Base-by-base conservation (phyloP, 1,139 yeast species). In the Geotrichum carabidarum region DNA sequence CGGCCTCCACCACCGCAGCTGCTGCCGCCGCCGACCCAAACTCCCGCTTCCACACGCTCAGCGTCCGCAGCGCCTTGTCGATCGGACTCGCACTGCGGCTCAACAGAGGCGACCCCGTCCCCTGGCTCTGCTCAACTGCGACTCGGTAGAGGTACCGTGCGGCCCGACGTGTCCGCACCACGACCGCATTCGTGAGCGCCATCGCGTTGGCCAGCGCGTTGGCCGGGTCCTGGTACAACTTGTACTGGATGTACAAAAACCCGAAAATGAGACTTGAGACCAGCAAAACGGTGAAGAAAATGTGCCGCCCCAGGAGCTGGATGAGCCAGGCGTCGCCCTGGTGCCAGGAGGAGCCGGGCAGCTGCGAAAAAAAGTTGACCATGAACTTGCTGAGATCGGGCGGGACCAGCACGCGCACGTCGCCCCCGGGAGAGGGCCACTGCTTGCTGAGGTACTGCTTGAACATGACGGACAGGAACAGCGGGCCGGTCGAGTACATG, bases 401-500 rank as follows among this genome's bases (percentile, higher is more conserved):
- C 4, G 94, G 93, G 72, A 83, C 78, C 62, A 87, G 71, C 48
- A 87, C 79, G 57, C 85, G 74, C 11, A 86, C 59, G 18, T 53
- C 52, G 15, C 59, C 62, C 7, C 58, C 61, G 2, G 51, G 55
- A 14, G 60, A 58, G 27, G 30, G 30, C 8, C 38, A 30, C 17
- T 22, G 18, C 37, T 12, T 11, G 12, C 95, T 77, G 70, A 84
- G 85, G 71, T 86, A 89, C 63, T 84, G 88, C 69, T 87, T 84
- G 91, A 95, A 86, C 62, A 90, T 78, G 44, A 88, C 91, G 12
- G 94, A 84, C 50, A 90, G 75, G 67, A 88, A 89, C 58, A 90
- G 73, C 0, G 97, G 97, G 3, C 97, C 97, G 0, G 97, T 90
- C 15, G 95, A 83, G 65, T 82, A 86, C 96, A 90, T 90, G 68